These are phyloP conservation scores for Oryza rufipogon DNA, from an alignment of 176 grass and related monocot species.

Conservation along the genomic window DNA sequence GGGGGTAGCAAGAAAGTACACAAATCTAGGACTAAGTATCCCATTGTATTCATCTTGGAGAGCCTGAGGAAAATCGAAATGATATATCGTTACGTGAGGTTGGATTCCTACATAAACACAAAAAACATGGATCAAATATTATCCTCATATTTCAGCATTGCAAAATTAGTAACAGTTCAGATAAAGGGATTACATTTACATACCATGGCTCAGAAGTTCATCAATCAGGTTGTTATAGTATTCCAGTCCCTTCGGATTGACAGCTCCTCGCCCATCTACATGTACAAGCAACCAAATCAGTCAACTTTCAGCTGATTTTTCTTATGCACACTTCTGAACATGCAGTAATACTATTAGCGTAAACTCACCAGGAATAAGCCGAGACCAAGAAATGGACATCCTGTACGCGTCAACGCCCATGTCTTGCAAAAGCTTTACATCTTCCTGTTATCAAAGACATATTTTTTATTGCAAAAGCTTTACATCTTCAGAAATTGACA, in stretches of 20 bases:
- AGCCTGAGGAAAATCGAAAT: constrained; percentile 92
- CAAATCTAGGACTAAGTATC: constrained; percentile 67
- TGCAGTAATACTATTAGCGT: not conserved
- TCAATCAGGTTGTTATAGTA: constrained; percentile 96
- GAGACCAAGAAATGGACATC: constrained; percentile 85
- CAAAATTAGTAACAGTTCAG: not conserved
- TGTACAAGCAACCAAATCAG: constrained; percentile 2
- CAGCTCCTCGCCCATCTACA: constrained; percentile 82
- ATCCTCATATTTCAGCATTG: not conserved
- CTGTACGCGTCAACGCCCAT: constrained; percentile 85
- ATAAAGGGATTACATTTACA: not conserved
- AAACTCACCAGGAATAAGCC: constrained; percentile 76
- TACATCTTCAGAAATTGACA: constrained; percentile 55
- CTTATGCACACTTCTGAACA: not conserved
- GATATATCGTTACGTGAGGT: constrained; percentile 82
- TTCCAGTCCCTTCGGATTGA: constrained; percentile 78
- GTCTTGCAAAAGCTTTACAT: constrained; percentile 88
- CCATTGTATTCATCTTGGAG: constrained; percentile 78
- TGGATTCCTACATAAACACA: constrained; percentile 70
- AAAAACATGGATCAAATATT: not conserved
- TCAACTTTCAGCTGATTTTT: not conserved
- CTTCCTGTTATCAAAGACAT: constrained; percentile 54
- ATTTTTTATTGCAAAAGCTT: constrained; percentile 53
- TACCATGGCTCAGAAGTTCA: constrained; percentile 79
- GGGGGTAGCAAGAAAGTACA: constrained; percentile 49